These are phyloP conservation scores for Cryptosporidium sp. DNA, from an alignment of 169 alveolate genomes.

Conservation along the genomic window DNA sequence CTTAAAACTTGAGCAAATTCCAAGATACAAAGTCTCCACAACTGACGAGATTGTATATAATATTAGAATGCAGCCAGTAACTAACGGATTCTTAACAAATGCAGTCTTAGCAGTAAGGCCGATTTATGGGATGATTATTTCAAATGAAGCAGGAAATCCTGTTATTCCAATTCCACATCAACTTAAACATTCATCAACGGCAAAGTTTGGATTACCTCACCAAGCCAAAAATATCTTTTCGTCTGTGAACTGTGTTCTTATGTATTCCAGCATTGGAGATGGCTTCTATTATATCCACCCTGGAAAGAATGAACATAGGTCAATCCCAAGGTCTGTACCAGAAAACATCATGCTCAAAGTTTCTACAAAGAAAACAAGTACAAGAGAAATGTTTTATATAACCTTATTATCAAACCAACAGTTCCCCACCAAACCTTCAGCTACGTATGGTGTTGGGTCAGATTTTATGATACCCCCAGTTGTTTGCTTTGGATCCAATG, in stretches of 20 bases:
- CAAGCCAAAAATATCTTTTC: slow-evolving; percentile 47
- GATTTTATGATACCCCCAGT: slow-evolving; percentile 59
- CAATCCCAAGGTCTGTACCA: slow-evolving; percentile 42
- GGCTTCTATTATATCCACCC: slow-evolving; percentile 41
- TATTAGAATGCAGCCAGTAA: slow-evolving; percentile 33
- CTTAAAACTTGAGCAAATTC: slow-evolving; percentile 21
- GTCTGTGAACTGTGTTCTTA: slow-evolving; percentile 42
- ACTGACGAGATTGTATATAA: slow-evolving; percentile 30
- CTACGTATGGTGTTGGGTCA: slow-evolving; percentile 47
- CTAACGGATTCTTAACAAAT: slow-evolving; percentile 42
- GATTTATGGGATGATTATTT: slow-evolving; percentile 11
- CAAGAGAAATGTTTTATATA: slow-evolving; percentile 64
- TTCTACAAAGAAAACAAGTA: slow-evolving; percentile 23
- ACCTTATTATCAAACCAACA: slow-evolving; percentile 52
- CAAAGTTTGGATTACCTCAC: slow-evolving; percentile 53
- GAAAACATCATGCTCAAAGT: slow-evolving; percentile 41
- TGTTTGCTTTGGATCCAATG: slow-evolving; percentile 59
- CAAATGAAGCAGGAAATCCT: slow-evolving; percentile 37
- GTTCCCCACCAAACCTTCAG: slow-evolving; percentile 66
- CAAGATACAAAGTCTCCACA: slow-evolving; percentile 43
- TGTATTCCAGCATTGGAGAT: not conserved
- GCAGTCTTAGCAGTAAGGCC: slow-evolving; percentile 50
- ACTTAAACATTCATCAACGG: slow-evolving; percentile 30
- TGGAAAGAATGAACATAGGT: slow-evolving; percentile 52
- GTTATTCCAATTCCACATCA: slow-evolving; percentile 37